Conservation (phyloP, 495 filamentous ascomycete genomes). For the Penicillium maclennaniae region DNA sequence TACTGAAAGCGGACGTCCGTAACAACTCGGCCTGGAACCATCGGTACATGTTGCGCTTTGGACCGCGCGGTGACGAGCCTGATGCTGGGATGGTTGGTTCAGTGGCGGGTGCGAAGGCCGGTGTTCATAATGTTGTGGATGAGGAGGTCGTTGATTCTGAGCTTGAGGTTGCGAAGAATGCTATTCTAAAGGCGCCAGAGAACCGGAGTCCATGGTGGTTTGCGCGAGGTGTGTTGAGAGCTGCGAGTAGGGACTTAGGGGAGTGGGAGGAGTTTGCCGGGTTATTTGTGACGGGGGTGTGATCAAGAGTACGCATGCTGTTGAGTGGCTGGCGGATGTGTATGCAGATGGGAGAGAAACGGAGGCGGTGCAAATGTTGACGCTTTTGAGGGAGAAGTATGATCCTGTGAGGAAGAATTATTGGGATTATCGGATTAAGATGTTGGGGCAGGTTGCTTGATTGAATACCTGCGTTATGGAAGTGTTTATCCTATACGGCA, state of each 20-base stretch:
- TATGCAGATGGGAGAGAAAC: conserved; percentile 54
- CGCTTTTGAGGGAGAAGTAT: conserved; percentile 75
- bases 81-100: conserved; percentile 45
- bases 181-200: conserved; percentile 77
- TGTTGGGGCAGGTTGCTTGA: conserved; percentile 28
- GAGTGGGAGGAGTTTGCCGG: conserved; percentile 61
- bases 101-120: conserved; percentile 31
- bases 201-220: conserved; percentile 95
- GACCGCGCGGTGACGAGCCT: conserved; percentile 37
- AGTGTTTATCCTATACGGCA: neutral
- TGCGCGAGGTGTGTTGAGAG: conserved; percentile 68
- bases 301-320: conserved; percentile 74
- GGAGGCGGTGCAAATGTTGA: conserved; percentile 53
- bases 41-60: conserved; percentile 86
- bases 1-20: conserved; percentile 74
- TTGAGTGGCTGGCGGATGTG: conserved; percentile 84
- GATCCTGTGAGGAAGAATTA: conserved; percentile 89
- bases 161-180: conserved; percentile 63
- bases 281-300: conserved; percentile 56
- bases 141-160: conserved; percentile 68
- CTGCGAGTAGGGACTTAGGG: conserved; percentile 53
- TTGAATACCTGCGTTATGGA: neutral
- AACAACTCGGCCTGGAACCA: conserved; percentile 99
- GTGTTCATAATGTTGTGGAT: conserved; percentile 44
- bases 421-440: conserved; percentile 73